Conservation (phyloP, 768 basidiomycete species). For the Suillus luteus region DNA sequence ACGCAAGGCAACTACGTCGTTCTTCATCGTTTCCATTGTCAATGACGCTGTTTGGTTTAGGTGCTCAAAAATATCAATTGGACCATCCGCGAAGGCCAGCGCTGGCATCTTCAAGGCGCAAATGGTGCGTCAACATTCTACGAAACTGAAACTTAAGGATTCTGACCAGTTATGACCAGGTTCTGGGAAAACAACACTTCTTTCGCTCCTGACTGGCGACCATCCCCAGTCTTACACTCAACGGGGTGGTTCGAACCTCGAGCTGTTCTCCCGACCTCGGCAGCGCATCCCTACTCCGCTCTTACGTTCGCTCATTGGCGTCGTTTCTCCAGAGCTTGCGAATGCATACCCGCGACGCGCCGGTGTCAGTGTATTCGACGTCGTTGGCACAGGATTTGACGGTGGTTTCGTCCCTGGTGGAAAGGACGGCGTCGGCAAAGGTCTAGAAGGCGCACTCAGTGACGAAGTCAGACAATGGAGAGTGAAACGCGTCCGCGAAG, state of each 20-base stretch:
- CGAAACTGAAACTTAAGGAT: neutral
- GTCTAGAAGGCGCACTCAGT: slow-evolving; percentile 39
- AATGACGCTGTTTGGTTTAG: slow-evolving; percentile 36
- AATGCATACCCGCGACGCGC: slow-evolving; percentile 85
- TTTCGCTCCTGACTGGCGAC: slow-evolving; percentile 88
- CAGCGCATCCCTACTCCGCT: slow-evolving; percentile 64
- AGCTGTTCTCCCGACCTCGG: slow-evolving; percentile 65
- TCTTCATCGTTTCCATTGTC: neutral
- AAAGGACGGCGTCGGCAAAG: slow-evolving; percentile 47
- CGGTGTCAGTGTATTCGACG: slow-evolving; percentile 72
- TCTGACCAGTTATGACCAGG: slow-evolving; percentile 43
- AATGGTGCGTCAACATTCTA: slow-evolving; percentile 62
- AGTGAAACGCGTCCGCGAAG: slow-evolving; percentile 47
- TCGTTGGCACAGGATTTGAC: slow-evolving; percentile 85
- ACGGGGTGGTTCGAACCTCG: slow-evolving; percentile 42
- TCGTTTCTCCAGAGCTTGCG: slow-evolving; percentile 87
- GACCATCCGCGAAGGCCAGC: slow-evolving; percentile 78
- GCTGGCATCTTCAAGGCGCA: slow-evolving; percentile 88
- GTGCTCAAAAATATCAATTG: slow-evolving; percentile 79
- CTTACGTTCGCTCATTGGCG: slow-evolving; percentile 69
- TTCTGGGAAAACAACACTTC: slow-evolving; percentile 92
- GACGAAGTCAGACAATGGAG: slow-evolving; percentile 41
- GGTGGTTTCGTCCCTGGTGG: slow-evolving; percentile 71
- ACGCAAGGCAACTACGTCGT: slow-evolving; percentile 48
- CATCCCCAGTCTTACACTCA: slow-evolving; percentile 95